phyloP scores from a whole-genome alignment of 495 filamentous ascomycete species.

The Tuber magnatum region DNA sequence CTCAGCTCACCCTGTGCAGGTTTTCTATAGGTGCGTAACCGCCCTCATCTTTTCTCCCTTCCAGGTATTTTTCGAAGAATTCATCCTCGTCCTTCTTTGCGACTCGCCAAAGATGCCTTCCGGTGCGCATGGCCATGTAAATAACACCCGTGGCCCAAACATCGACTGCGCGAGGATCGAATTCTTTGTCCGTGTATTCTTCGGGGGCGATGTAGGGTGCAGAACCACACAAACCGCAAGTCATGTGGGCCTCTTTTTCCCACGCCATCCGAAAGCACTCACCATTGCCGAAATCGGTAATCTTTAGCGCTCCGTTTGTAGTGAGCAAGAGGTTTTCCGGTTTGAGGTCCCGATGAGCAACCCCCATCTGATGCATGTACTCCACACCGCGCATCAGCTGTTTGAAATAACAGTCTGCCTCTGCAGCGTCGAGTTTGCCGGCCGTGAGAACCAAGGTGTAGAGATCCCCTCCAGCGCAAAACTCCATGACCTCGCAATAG shows the following conservation, averaged over 20 bases:
- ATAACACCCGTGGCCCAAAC: constrained; percentile 98
- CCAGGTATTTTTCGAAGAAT: constrained; percentile 88
- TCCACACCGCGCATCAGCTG: constrained; percentile 99
- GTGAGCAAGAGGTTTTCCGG: constrained; percentile 95
- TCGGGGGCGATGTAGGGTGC: constrained; percentile 97
- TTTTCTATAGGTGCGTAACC: constrained; percentile 96
- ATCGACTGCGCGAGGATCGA: constrained; percentile 93
- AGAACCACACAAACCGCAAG: constrained; percentile 87
- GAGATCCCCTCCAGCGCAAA: constrained; percentile 91
- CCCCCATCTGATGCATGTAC: constrained; percentile 99
- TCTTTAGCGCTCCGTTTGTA: constrained; percentile 88
- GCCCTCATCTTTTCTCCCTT: constrained; percentile 84
- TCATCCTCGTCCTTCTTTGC: constrained; percentile 94
- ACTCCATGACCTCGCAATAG: constrained; percentile 99
- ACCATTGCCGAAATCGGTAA: constrained; percentile 98
- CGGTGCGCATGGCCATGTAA: constrained; percentile 99
- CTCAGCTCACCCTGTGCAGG: constrained; percentile 72
- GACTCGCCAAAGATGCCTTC: constrained; percentile 90
- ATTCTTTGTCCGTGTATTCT: constrained; percentile 90
- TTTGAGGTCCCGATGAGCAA: constrained; percentile 94
- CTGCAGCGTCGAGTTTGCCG: constrained; percentile 82
- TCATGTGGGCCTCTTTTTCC: constrained; percentile 98
- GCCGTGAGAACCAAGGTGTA: constrained; percentile 91
- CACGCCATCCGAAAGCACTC: constrained; percentile 99
- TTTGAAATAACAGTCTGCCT: constrained; percentile 98